Evolutionary conservation across 1,284 basidiomycete species (phyloP).

Genomic region (Cronartium ribicola): DNA sequence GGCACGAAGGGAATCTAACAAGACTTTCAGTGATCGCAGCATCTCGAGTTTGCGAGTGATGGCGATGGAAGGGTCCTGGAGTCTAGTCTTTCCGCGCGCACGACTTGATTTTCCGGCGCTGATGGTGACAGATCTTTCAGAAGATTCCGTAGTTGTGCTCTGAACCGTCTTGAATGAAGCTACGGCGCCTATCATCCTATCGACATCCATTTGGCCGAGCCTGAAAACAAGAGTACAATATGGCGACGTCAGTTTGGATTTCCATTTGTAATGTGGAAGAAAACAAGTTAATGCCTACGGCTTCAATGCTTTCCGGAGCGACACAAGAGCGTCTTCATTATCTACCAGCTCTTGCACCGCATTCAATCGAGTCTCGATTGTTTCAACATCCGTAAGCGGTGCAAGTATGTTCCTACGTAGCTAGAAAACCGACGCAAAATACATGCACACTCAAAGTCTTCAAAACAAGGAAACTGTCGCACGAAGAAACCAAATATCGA

Average conservation of each 20-base stretch:
- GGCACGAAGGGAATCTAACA: constrained; percentile 24
- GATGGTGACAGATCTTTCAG: background rate
- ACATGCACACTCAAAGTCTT: background rate
- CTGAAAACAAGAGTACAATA: background rate
- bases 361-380: constrained; percentile 34
- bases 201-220: constrained; percentile 37
- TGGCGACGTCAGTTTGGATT: background rate
- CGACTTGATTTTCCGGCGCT: background rate
- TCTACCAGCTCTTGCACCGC: constrained; percentile 38
- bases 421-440: background rate
- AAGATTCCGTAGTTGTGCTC: constrained; percentile 13
- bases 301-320: constrained; percentile 35
- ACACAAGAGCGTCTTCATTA: constrained; percentile 24
- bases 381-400: constrained; percentile 34
- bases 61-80: constrained; percentile 18
- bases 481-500: background rate
- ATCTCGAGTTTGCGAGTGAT: constrained; percentile 41
- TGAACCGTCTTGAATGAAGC: constrained; percentile 5
- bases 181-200: constrained; percentile 32
- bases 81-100: background rate
- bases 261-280: background rate
- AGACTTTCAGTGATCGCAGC: constrained; percentile 15
- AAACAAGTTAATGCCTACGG: constrained; percentile 9
- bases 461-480: background rate
- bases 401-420: constrained; percentile 36